phyloP scores from a whole-genome alignment of 1,284 basidiomycete genomes.

The Volvariella surrecta region DNA sequence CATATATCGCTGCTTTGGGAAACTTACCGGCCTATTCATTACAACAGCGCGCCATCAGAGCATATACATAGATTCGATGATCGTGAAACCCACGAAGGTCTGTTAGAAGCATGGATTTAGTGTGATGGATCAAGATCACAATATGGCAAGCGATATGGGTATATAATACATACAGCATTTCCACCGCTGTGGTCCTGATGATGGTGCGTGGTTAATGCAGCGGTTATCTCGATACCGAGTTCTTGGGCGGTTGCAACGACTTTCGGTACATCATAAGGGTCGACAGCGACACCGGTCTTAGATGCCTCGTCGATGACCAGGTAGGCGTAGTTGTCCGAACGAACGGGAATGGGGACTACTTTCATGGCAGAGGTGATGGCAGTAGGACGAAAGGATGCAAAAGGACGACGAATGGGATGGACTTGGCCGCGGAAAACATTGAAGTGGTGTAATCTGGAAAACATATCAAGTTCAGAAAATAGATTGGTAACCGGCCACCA shows the following conservation, averaged over 20 bases:
- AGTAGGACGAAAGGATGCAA: too few species aligned
- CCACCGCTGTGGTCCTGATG: slow-evolving; percentile 90
- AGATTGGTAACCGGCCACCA: too few species aligned
- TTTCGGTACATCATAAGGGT: slow-evolving; percentile 78
- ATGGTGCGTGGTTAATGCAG: slow-evolving; percentile 83
- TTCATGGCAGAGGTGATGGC: slow-evolving; percentile 37
- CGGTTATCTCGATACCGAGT: slow-evolving; percentile 63
- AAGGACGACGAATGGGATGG: too few species aligned
- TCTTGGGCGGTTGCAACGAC: slow-evolving; percentile 61
- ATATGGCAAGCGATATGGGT: too few species aligned
- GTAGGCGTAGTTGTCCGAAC: slow-evolving; percentile 86
- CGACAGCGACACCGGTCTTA: slow-evolving; percentile 69
- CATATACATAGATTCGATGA: too few species aligned
- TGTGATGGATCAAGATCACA: too few species aligned
- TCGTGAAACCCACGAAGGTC: too few species aligned
- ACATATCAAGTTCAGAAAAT: too few species aligned
- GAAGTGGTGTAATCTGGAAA: too few species aligned
- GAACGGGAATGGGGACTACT: slow-evolving; percentile 69
- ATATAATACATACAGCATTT: slow-evolving; percentile 34
- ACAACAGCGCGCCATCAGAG: not conserved
- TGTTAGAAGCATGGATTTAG: too few species aligned
- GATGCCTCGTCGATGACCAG: slow-evolving; percentile 69
- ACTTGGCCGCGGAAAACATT: too few species aligned
- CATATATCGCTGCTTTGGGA: slow-evolving; percentile 72
- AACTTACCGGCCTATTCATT: slow-evolving; percentile 51